A percentile compares a stretch with the other conserved stretches of the same genome.
phyloP scores from a whole-genome alignment of 495 filamentous ascomycete species.

The Apodospora peruviana region DNA sequence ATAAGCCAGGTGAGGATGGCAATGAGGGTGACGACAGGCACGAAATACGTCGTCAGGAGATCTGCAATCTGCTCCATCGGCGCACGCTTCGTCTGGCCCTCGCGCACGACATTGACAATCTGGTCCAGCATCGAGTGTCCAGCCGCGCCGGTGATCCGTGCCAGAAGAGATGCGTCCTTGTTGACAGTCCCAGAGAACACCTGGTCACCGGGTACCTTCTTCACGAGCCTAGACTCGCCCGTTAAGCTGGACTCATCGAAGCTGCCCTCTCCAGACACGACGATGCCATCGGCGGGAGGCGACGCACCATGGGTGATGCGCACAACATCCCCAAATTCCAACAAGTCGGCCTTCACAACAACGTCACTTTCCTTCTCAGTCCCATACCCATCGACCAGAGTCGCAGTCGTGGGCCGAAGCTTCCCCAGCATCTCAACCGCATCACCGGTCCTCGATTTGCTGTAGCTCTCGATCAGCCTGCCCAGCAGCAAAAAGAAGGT shows the following conservation, averaged over 20 bases:
- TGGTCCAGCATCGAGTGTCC: slow-evolving; percentile 88
- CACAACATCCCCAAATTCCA: slow-evolving; percentile 81
- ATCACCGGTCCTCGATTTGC: slow-evolving; percentile 86
- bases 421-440: slow-evolving; percentile 76
- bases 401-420: slow-evolving; percentile 73
- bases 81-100: slow-evolving; percentile 83
- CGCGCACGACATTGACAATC: slow-evolving; percentile 83
- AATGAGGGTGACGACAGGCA: slow-evolving; percentile 75
- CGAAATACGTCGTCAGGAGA: slow-evolving; percentile 79
- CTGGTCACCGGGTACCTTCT: slow-evolving; percentile 62
- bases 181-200: slow-evolving; percentile 89
- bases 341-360: slow-evolving; percentile 59
- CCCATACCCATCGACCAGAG: slow-evolving; percentile 51
- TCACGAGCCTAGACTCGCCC: slow-evolving; percentile 75
- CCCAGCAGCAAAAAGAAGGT: slow-evolving; percentile 84
- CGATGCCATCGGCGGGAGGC: slow-evolving; percentile 75
- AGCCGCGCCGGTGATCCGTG: slow-evolving; percentile 62
- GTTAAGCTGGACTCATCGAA: slow-evolving; percentile 92
- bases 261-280: slow-evolving; percentile 57
- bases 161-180: slow-evolving; percentile 61
- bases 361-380: slow-evolving; percentile 25
- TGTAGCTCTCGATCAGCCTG: slow-evolving; percentile 81
- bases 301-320: slow-evolving; percentile 72
- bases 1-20: slow-evolving; percentile 77
- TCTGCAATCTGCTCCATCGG: slow-evolving; percentile 85